phyloP scores from a whole-genome alignment of 106 monocot genomes.

The Platanthera guangdongensis region DNA sequence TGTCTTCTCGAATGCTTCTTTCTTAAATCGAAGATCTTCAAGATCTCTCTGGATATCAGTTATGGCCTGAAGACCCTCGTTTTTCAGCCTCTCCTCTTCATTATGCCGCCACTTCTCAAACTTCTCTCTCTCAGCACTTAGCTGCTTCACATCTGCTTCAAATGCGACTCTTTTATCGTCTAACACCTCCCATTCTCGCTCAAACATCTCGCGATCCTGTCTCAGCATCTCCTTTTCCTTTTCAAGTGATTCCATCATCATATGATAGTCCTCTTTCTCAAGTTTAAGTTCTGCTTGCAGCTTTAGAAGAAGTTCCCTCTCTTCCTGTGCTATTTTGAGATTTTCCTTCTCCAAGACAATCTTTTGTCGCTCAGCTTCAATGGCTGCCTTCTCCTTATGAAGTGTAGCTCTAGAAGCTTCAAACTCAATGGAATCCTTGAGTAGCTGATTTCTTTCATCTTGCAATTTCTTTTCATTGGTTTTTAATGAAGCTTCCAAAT shows the following conservation, averaged over 20 bases:
- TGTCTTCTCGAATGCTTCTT: conserved; percentile 58
- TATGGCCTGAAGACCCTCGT: conserved; percentile 25
- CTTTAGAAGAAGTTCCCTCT: conserved; percentile 45
- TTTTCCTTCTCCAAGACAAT: conserved; percentile 46
- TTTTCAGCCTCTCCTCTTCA: conserved; percentile 64
- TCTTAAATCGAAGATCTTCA: conserved; percentile 55
- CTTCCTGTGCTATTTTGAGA: conserved; percentile 50
- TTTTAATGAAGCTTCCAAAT: conserved; percentile 58
- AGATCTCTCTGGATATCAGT: conserved; percentile 35
- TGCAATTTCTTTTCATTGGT: conserved; percentile 36
- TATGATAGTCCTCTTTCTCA: conserved; percentile 69
- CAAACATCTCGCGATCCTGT: conserved; percentile 71
- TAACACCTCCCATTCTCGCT: conserved; percentile 76
- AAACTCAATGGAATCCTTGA: conserved; percentile 31
- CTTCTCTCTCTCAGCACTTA: conserved; percentile 41
- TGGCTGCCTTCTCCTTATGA: conserved; percentile 34
- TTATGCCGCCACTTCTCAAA: conserved; percentile 57
- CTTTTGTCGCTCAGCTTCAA: conserved; percentile 40
- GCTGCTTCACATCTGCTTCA: conserved; percentile 34
- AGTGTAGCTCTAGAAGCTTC: conserved; percentile 29
- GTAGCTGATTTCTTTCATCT: conserved; percentile 36
- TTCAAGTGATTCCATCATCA: conserved; percentile 38
- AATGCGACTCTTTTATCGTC: conserved; percentile 65
- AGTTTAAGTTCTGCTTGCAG: conserved; percentile 58
- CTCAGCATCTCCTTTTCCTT: conserved; percentile 57